Evolutionary conservation across 495 filamentous ascomycete species (phyloP).

Genomic region (Haplographium delicatum): DNA sequence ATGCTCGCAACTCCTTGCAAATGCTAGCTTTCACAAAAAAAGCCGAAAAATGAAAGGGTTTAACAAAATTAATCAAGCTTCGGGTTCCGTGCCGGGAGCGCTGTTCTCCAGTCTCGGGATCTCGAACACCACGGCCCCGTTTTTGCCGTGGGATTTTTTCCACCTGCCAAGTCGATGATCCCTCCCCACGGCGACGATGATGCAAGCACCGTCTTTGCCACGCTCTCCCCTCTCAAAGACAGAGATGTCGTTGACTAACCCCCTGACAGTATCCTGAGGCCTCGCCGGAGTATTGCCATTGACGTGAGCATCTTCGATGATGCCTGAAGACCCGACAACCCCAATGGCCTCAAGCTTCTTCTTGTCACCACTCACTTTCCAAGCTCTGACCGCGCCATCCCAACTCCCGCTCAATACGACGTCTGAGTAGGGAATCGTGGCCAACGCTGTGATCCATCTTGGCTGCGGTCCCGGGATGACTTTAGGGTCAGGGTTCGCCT

Average conservation of each 20-base stretch:
- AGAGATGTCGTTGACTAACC: slow-evolving; percentile 79
- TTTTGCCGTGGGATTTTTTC: slow-evolving; percentile 63
- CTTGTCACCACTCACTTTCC: slow-evolving; percentile 79
- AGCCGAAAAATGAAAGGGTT: no score
- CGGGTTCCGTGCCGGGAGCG: no score
- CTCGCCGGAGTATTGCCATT: slow-evolving; percentile 4
- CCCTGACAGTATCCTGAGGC: slow-evolving; percentile 44
- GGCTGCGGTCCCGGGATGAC: slow-evolving; percentile 60
- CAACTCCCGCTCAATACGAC: slow-evolving; percentile 85
- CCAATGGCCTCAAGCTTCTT: slow-evolving; percentile 68
- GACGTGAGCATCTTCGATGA: not conserved
- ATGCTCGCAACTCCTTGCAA: not conserved
- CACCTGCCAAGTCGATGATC: slow-evolving; percentile 80
- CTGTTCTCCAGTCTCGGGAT: slow-evolving; percentile 48
- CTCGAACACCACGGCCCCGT: slow-evolving; percentile 76
- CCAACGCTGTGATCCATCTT: slow-evolving; percentile 84
- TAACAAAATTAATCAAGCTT: no score
- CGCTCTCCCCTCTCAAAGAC: slow-evolving; percentile 72
- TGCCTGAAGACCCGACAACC: slow-evolving; percentile 44
- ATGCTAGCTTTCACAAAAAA: no score
- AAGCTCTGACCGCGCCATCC: slow-evolving; percentile 85
- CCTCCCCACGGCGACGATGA: slow-evolving; percentile 79
- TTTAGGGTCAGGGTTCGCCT: slow-evolving; percentile 50
- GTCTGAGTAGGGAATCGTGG: slow-evolving; percentile 81
- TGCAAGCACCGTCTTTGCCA: slow-evolving; percentile 65